Conservation (phyloP, 2,329 filamentous ascomycete species). For the Xylaria sp. region DNA sequence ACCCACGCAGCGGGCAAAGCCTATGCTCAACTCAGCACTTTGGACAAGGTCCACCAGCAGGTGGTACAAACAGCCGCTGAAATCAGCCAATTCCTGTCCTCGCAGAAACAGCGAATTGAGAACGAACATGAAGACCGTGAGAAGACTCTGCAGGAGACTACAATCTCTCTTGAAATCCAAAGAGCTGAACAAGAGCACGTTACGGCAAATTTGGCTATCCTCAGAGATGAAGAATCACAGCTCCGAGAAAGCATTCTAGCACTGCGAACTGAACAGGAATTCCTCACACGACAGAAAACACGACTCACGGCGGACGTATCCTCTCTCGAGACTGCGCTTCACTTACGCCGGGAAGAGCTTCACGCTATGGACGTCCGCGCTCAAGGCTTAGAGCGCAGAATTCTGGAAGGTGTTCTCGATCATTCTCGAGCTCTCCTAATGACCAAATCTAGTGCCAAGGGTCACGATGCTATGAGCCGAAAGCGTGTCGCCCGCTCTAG, state of each 20-base stretch:
- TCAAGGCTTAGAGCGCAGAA: slow-evolving; percentile 88
- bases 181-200: slow-evolving; percentile 69
- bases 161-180: slow-evolving; percentile 80
- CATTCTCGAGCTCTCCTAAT: slow-evolving; percentile 93
- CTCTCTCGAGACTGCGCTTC: slow-evolving; percentile 88
- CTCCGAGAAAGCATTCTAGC: slow-evolving; percentile 66
- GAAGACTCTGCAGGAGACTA: slow-evolving; percentile 82
- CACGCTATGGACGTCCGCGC: slow-evolving; percentile 90
- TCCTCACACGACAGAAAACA: slow-evolving; percentile 80
- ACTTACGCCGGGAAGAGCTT: slow-evolving; percentile 89
- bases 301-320: slow-evolving; percentile 87
- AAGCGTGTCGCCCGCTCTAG: slow-evolving; percentile 61
- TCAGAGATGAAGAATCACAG: slow-evolving; percentile 64
- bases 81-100: slow-evolving; percentile 82
- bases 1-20: slow-evolving; percentile 74
- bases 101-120: slow-evolving; percentile 78
- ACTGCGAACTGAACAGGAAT: slow-evolving; percentile 77
- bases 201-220: slow-evolving; percentile 63
- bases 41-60: slow-evolving; percentile 90
- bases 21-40: slow-evolving; percentile 78
- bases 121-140: slow-evolving; percentile 84
- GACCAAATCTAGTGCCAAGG: slow-evolving; percentile 66
- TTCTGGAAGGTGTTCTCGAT: slow-evolving; percentile 94
- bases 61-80: slow-evolving; percentile 86
- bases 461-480: slow-evolving; percentile 67